Base-by-base conservation (phyloP, 805 yeast genomes). In the Teunomyces gatunensis region DNA sequence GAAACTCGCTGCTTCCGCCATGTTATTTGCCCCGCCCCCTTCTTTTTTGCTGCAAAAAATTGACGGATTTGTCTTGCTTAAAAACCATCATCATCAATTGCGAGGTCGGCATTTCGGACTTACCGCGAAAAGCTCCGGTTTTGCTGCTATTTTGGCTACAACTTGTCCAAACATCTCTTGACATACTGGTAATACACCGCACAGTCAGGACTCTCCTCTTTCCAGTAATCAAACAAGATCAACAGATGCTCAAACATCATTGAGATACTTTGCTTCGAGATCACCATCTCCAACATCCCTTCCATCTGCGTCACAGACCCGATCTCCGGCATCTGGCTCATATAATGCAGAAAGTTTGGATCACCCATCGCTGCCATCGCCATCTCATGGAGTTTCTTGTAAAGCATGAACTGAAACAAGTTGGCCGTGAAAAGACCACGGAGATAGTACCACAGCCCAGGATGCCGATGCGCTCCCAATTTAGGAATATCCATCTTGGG, bases 361-460 rank as follows among this genome's bases (percentile, higher is more conserved):
- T 56, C 61, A 2, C 34, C 29, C 21, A 49, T 41, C 1, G 60
- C 58, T 4, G 30, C 46, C 6, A 40, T 35, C 18, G 62, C 44
- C 57, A 61, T 48, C 33, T 59, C 63, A 13, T 59, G 57, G 5
- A 67, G 49, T 46, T 67, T 67, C 39, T 55, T 61, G 50, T 57
- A 68, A 17, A 69, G 48, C 49, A 67, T 52, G 45, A 60, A 68
- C 48, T 63, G 62, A 45, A 52, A 51, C 28, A 67, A 50, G 49
- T 60, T 61, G 4, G 71, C 74, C 30, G 58, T 54, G 34, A 67
- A 56, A 34, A 63, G 39, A 42, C 67, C 69, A 40, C 76, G 52
- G 41, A 70, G 47, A 47, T 66, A 68, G 51, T 59, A 70, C 74
- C 74, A 69, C 53, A 63, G 64, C 0, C 76, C 75, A 1, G 73